Evolutionary conservation across 495 filamentous ascomycete genomes (phyloP), one percentile per base, ranked within the genome.

Genomic region (Bryoglossum gracile): DNA sequence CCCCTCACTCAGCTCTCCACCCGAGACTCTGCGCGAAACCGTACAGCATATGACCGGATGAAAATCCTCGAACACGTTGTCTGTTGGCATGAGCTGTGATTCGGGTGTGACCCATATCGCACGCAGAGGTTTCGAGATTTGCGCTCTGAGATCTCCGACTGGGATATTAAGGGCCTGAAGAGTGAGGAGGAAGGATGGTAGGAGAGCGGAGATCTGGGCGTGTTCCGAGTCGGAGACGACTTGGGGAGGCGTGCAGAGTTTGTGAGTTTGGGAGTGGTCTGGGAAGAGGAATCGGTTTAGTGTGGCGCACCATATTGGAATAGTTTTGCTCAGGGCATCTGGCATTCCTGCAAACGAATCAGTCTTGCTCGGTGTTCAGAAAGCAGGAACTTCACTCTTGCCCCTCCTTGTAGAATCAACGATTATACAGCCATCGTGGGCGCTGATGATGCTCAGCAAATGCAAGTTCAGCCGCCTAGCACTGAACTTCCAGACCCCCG

Each of bases 351-450:
- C 46, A 11, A 4, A 22, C 1, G 9, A 17, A 24, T 52, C 14
- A 56, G 43, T 32, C 19, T 4, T 8, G 30, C 21, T 33, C 33
- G 26, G 9, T 17, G 17, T 9, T 44, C 3, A 19, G 21, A 33
- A 40, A 24, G 11, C n/a, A 37, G 16, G 43, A 32, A 39, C 73
- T 73, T 53, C 73, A 80, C 82, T 74, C 71, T 98, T 98, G 9
- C 91, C 91, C 43, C 89, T 71, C 42, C 90, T 73, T 1, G 91
- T 98, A n/a, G 90, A 95, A 66, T 98, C 92, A 30, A 95, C 87
- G 38, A 98, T 83, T 55, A 97, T 84, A 62, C 85, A 90, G 80
- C 89, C 91, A 55, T 81, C 78, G 64, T 77, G 52, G 38, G 54
- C 64, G 40, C 65, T 80, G 56, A 81, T 75, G 50, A 81, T 50